These are phyloP conservation scores for Forsythia viridissima DNA, from an alignment of 257 asterid genomes.

Conservation along the genomic window DNA sequence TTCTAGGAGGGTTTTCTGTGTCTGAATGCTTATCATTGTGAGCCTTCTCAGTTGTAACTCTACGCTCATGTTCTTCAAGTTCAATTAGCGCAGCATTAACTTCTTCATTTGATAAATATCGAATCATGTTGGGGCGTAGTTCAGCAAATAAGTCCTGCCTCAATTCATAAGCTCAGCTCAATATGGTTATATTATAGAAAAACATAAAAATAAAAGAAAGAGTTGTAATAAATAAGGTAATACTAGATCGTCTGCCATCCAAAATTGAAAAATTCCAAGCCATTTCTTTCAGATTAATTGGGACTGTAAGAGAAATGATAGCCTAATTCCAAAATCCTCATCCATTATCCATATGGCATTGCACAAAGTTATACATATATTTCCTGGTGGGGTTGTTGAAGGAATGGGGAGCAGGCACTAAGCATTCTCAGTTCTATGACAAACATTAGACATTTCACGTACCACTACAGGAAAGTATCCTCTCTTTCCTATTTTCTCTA, in stretches of 20 bases:
- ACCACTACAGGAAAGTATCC: neutral
- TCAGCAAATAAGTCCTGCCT: conserved; percentile 89
- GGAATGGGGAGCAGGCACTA: neutral
- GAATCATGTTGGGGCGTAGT: conserved; percentile 87
- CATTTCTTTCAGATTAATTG: neutral
- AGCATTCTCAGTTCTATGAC: conserved; percentile 3
- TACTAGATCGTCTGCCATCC: neutral
- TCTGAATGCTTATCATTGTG: conserved; percentile 65
- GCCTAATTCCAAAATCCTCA: neutral
- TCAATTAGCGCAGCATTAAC: conserved; percentile 74
- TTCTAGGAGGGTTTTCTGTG: conserved; percentile 46
- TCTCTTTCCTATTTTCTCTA: neutral
- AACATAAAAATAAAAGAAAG: conserved; percentile 1
- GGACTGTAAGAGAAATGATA: neutral
- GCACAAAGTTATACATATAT: neutral
- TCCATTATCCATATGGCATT: neutral
- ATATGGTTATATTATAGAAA: neutral
- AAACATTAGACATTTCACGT: neutral
- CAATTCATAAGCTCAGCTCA: conserved; percentile 29
- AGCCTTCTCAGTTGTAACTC: conserved; percentile 64
- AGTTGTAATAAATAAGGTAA: conserved; percentile 16
- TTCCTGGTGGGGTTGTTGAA: neutral
- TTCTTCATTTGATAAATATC: conserved; percentile 82
- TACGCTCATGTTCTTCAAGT: conserved; percentile 84
- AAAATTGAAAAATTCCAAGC: conserved; percentile 3